Evolutionary conservation across 2,329 filamentous ascomycete genomes (phyloP).

Genomic region (Didymella lethalis): DNA sequence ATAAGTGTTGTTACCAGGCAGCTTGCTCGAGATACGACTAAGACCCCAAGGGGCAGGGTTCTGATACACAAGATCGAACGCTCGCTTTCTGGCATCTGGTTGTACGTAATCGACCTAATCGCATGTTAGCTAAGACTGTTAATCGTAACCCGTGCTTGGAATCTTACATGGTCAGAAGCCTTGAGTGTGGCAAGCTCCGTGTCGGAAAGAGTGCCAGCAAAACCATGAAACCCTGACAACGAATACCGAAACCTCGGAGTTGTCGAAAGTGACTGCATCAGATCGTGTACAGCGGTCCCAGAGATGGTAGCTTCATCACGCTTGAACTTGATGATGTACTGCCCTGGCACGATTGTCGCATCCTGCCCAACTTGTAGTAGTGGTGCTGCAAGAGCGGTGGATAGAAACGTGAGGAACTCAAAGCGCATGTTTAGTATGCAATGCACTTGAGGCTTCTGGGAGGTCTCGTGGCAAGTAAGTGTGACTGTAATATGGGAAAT

Average conservation of each 20-base stretch:
- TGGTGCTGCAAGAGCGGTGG: constrained; percentile 50
- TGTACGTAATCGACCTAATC: constrained; percentile 48
- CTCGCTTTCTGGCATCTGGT: constrained; percentile 42
- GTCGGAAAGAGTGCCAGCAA: constrained; percentile 43
- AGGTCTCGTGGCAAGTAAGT: background rate
- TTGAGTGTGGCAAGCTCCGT: constrained; percentile 39
- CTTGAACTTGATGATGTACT: constrained; percentile 58
- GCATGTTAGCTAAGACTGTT: background rate
- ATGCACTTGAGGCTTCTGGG: background rate
- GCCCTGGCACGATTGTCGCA: constrained; percentile 44
- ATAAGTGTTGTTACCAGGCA: constrained; percentile 44
- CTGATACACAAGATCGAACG: constrained; percentile 45
- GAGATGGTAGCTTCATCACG: constrained; percentile 33
- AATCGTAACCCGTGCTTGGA: background rate
- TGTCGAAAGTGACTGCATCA: constrained; percentile 30
- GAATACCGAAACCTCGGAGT: constrained; percentile 43
- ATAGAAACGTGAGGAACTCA: constrained; percentile 45
- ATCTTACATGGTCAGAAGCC: constrained; percentile 34
- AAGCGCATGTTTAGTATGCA: constrained; percentile 39
- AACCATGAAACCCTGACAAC: constrained; percentile 49
- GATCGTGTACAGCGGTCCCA: constrained; percentile 20
- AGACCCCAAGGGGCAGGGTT: constrained; percentile 52
- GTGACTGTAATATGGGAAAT: background rate
- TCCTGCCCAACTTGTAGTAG: constrained; percentile 43
- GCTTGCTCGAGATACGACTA: constrained; percentile 48